Base-by-base conservation (phyloP, 1,139 yeast genomes). In the Suhomyces panamericanus region DNA sequence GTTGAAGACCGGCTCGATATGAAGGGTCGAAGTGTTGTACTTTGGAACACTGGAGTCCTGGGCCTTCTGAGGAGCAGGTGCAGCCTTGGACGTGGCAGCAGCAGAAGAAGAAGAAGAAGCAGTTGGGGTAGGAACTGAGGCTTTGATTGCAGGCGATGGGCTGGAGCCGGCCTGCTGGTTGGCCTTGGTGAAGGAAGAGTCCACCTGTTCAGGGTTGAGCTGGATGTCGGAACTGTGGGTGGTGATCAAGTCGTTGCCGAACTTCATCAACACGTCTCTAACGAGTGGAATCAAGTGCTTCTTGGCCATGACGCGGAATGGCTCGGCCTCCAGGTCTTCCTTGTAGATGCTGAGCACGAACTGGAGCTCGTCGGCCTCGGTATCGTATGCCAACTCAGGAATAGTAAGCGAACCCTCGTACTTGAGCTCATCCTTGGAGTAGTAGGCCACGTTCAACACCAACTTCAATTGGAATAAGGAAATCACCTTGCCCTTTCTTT, bases 341-440 rank as follows among this genome's bases (percentile, higher is more conserved):
- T 85, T 79, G 60, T 83, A 81, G 32, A 87, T 73, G 27, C 84
- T 75, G 47, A 89, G 76, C 42, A 84, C 85, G 62, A 93, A 93
- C 61, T 87, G 96, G 58, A 85, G 85, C 53, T 90, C 97, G 51
- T 85, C 91, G 30, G 70, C 77, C 42, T 85, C 93, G 14, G 96
- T 81, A 64, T 93, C 99, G 63, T 91, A 93, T n/a, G 97, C 95
- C 51, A 95, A 79, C 63, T 95, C 99, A 3, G 99, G 99, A 38
- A 93, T 68, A 4, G 82, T 78, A 49, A 93, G 83, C 14, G 85
- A 75, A 11, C 99, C 99, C 10, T 46, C 44, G 32, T 50, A 51
- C 42, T 70, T 74, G 30, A 74, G 73, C 3, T 54, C 55, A 10
- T 62, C 62, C 9, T 62, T 69, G 31, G 62, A 66, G 28, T 29